Base-by-base conservation (phyloP, 768 basidiomycete species). In the Leccinum disarticulatum region DNA sequence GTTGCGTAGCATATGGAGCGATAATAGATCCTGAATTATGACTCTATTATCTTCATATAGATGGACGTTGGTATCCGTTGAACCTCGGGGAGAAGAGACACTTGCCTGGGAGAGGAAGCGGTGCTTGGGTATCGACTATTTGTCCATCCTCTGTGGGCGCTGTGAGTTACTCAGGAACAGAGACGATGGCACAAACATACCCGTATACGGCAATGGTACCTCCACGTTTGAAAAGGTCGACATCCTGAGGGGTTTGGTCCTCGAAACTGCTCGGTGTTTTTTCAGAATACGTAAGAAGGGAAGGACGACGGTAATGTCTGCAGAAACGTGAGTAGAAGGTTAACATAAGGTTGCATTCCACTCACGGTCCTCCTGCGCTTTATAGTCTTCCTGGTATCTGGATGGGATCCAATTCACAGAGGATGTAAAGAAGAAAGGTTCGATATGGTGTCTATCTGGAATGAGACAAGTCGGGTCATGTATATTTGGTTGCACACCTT, bases 391-490 rank as follows among this genome's bases (percentile, higher is more conserved):
- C 62, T 74, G 76, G 59, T 78, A 80, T 50, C 76, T 74, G 1
- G 77, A 74, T 1, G 79, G 77, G 36, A 76, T 79, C 70, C 76
- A 73, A 59, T 78, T 77, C 14, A 73, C 43, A 1, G 79, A 78
- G 1, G 77, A 78, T 7, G 77, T 74, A 49, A 78, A 80, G 62
- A 77, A 80, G 61, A 79, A 78, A 1, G 79, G 77, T 61, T 80
- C 79, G 30, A 80, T 62, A 54, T 75, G 73, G 60, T 74, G 78
- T 59, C 80, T 80, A 41, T 8, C 13, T 9, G 4, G 35, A 27
- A 48, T 57, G 9, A 72, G 58, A 64, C 41, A 6, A 10, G 4
- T 33, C 19, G 6, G 13, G 6, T 7, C 2, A 5, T 2, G 36
- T 33, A 15, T 8, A n/a, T 38, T 30, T 9, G 3, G n/a, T 8